Evolutionary conservation across 805 yeast genomes (phyloP).

Genomic region (Nakazawaea siamensis): DNA sequence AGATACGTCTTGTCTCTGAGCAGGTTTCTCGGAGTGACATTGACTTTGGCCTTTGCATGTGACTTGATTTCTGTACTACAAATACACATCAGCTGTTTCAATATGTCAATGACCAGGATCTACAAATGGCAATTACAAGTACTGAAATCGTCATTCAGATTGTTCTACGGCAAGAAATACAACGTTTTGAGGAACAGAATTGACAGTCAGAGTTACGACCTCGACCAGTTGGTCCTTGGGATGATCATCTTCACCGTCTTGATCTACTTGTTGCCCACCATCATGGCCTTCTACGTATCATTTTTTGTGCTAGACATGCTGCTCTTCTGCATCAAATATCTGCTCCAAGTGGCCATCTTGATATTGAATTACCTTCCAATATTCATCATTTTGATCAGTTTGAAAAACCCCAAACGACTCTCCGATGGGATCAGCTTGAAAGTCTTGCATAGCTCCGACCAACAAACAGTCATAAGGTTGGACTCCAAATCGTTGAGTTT

Average conservation of each 20-base stretch:
- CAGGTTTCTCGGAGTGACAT: slow-evolving; percentile 49
- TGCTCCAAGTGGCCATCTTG: slow-evolving; percentile 53
- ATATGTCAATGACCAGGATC: slow-evolving; percentile 69
- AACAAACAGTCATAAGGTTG: slow-evolving; percentile 14
- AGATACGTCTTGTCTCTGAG: slow-evolving; percentile 10
- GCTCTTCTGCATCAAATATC: slow-evolving; percentile 39
- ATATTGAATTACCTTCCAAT: slow-evolving; percentile 78
- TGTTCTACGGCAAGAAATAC: slow-evolving; percentile 84
- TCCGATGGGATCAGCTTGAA: slow-evolving; percentile 43
- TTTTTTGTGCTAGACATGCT: slow-evolving; percentile 56
- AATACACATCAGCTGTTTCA: slow-evolving; percentile 69
- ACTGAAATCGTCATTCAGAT: slow-evolving; percentile 65
- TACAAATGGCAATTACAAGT: slow-evolving; percentile 68
- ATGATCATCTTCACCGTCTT: slow-evolving; percentile 79
- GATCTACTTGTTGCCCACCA: slow-evolving; percentile 77
- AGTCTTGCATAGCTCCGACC: slow-evolving; percentile 5
- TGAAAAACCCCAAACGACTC: slow-evolving; percentile 66
- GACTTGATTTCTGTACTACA: slow-evolving; percentile 60
- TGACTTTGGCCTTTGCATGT: slow-evolving; percentile 54
- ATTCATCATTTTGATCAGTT: slow-evolving; percentile 68
- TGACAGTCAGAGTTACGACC: slow-evolving; percentile 75
- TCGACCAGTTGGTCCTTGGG: slow-evolving; percentile 84
- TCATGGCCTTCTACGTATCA: slow-evolving; percentile 70
- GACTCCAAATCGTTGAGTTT: slow-evolving; percentile 19
- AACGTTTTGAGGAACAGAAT: slow-evolving; percentile 79